Evolutionary conservation across 2,329 filamentous ascomycete species (phyloP), one percentile per base, ranked within the genome.

Genomic region (Grosmannia clavigera): DNA sequence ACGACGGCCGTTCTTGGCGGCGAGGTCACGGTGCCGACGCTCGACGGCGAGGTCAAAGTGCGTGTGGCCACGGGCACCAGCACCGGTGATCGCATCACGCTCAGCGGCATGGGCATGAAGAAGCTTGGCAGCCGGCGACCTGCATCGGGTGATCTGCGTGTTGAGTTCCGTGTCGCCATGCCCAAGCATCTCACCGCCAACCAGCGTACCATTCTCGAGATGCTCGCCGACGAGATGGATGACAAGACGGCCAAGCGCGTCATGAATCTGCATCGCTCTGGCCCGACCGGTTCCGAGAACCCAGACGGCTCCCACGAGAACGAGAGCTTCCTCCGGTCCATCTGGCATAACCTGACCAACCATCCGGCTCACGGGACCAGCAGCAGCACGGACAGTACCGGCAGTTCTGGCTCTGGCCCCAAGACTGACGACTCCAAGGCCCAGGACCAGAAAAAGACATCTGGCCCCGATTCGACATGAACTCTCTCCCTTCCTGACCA

Each of bases 131-230:
- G 81, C 31, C 81, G 90, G 22, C 81, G 90, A 29, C 81, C 85
- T 60, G 82, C 80, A 48, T 82, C 80, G 35, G 94, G 94, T 64
- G 94, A 99, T 69, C 75, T 99, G 62, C 87, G 84, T 70, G 91
- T 99, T 7, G 92, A 99, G 72, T 99, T 96, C 81, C 90, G 90
- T 72, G 89, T 99, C 54, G 78, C 82, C 59, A 96, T 97, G 90
- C 94, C 94, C 54, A 97, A 96, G 75, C 96, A 92, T 68, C 79
- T 99, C 65, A 90, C 82, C 59, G 82, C 87, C 54, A 97, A 96
- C 75, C 92, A 99, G 76, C 82, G 94, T 59, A 95, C 90, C 0
- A 88, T 99, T 61, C 76, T 95, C 53, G 94, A 99, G 76, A 92
- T 97, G 83, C 82, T 99, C 65, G 94, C 94, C 7, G 92, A 99